Base-by-base conservation (phyloP, 2,329 filamentous ascomycete species). In the Aspergillus fischeri region DNA sequence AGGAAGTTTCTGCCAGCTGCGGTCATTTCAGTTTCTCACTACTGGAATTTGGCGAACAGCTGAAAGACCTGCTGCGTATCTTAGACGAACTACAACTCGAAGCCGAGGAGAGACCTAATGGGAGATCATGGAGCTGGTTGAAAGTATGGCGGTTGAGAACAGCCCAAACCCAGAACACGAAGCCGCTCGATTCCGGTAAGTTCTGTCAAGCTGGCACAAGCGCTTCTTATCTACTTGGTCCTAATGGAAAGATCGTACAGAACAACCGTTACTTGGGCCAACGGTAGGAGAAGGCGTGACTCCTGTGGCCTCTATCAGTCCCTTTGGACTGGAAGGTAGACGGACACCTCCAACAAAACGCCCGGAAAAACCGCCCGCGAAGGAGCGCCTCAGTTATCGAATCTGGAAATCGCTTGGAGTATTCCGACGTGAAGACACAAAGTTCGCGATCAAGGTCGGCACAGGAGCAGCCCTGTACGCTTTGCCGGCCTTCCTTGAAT, bases 1-100 rank as follows among this genome's bases (percentile, higher is more conserved):
- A 99, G 72, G 94, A 99, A 73, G 92, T 97, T 10, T 92, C 93
- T 44, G 93, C 94, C n/a, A 95, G 92, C 56, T 99, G 94, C 68
- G 93, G 94, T 0, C 92, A 97, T 74, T 99, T 97, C 70, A 93
- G 90, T 69, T 97, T 94, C 71, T 95, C 90, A 47, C 79, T 99
- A 27, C 85, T 94, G 61, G 90, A 94, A 64, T 93, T 97, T 68
- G 92, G 91, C 0, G 90, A 96, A 69, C 92, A 97, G 69, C 89
- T 96, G 77, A 86, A 90, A 63, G 84, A 83, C 11, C 94, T 96
- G 65, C 75, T 99, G 48, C 86, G 91, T 53, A 87, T 94, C 0
- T 77, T 99, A 4, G 91, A 97, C 68, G 90, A 96, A 45, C 76
- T 97, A 44, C 92, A 94, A 70, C 71, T 77, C 6, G 83, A 89